Percentiles rank a stretch among this genome's conserved stretches.
Conservation (phyloP, 2,329 filamentous ascomycete species). For the Xylaria sp. region DNA sequence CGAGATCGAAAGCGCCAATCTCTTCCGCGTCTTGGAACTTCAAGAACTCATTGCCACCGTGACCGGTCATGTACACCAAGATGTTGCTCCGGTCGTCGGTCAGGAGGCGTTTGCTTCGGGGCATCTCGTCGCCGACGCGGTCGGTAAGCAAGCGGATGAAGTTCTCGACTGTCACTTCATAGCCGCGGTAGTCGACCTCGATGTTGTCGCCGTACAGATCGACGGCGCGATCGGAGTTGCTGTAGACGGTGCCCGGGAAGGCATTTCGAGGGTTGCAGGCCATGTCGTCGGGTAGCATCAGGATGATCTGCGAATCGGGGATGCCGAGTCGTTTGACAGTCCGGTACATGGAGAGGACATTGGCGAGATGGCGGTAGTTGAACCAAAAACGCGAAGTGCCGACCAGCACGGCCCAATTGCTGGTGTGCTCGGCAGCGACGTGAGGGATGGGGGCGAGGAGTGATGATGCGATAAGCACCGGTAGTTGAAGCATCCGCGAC, state of each 20-base stretch:
- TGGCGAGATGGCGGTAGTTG: slow-evolving; percentile 98
- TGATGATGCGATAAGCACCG: slow-evolving; percentile 60
- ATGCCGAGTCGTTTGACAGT: slow-evolving; percentile 98
- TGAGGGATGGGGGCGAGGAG: slow-evolving; percentile 58
- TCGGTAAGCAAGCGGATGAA: slow-evolving; percentile 97
- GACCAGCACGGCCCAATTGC: slow-evolving; percentile 99
- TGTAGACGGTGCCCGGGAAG: slow-evolving; percentile 97
- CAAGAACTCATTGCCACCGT: slow-evolving; percentile 96
- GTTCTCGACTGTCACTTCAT: slow-evolving; percentile 98
- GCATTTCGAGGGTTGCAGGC: slow-evolving; percentile 98
- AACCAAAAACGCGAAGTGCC: slow-evolving; percentile 99
- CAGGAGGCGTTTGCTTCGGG: slow-evolving; percentile 89
- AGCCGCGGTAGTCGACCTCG: slow-evolving; percentile 97
- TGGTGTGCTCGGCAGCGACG: slow-evolving; percentile 81
- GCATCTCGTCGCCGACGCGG: slow-evolving; percentile 92
- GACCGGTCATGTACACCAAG: slow-evolving; percentile 98
- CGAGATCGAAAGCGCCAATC: slow-evolving; percentile 94
- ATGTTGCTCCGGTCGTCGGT: slow-evolving; percentile 98
- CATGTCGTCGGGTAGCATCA: slow-evolving; percentile 99
- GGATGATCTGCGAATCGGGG: slow-evolving; percentile 97
- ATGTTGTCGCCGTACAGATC: slow-evolving; percentile 99
- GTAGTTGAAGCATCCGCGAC: slow-evolving; percentile 56
- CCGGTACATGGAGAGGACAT: slow-evolving; percentile 95
- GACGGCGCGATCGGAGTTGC: slow-evolving; percentile 93
- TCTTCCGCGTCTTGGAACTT: slow-evolving; percentile 99